Base-by-base conservation (phyloP, 371 early-diverging fungal genomes). In the Mucor piriformis region DNA sequence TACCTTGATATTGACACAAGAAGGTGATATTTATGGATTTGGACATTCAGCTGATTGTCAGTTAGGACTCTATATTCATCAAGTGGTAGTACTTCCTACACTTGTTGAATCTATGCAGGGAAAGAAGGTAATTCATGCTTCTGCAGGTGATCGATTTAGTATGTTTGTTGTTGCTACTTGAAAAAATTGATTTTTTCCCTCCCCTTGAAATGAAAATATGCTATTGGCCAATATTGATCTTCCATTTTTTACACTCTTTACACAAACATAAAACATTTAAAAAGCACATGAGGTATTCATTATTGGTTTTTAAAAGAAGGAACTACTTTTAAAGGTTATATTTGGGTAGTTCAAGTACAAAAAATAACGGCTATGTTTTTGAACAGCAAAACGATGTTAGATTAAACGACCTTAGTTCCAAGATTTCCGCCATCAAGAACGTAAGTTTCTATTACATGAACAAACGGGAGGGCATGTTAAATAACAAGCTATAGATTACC, bases 1-100 rank as follows among this genome's bases (percentile, higher is more conserved):
- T 73, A 75, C 91, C 8, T 61, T 94, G 11, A 93, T 92, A 3
- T 49, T 94, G 11, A 76, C 86, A 3, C 53, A 52, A 4, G 2
- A 47, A 24, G 57, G 57, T 11, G 1, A 10, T 24, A 34, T 21
- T n/a, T 56, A 18, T 32, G 57, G 57, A 6, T 56, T 35, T 48
- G 57, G 57, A 8, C 12, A 21, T 2, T 20, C 32, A 12, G 23
- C 10, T 20, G 3, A 24, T n/a, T 16, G 27, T 55, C 46, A 46
- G 15, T 33, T 55, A 15, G 55, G 55, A n/a, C 6, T 25, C 6
- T 27, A 54, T 32, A 7, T 0, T 2, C 11, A 13, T 16, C 18
- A 27, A 13, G 40, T 33, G 23, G 21, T 34, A 2, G 10, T 6
- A 2, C 1, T 20, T 21, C 38, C 38, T 13, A 24, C 24, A 0